Conservation (phyloP, 306 rosid genomes). For the Phaseolus lunatus region DNA sequence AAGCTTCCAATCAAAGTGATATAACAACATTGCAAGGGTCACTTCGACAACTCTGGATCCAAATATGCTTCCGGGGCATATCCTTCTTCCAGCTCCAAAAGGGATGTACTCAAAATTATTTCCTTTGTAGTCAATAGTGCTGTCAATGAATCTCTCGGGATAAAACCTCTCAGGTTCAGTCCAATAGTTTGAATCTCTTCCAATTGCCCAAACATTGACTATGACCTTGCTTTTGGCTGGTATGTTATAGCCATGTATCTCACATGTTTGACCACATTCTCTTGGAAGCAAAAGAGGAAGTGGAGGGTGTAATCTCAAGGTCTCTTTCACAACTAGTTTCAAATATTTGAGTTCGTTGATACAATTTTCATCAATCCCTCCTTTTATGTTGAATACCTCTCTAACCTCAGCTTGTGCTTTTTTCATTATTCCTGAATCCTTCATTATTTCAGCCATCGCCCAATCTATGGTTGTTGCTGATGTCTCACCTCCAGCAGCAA, state of each 20-base stretch:
- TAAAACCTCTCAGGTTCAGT: constrained; percentile 42
- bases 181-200: constrained; percentile 54
- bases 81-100: constrained; percentile 56
- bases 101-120: constrained; percentile 44
- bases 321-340: constrained; percentile 51
- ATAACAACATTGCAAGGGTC: constrained; percentile 35
- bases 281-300: constrained; percentile 46
- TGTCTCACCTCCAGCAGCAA: too few relatives aligned
- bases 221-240: constrained; percentile 43
- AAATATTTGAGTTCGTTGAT: constrained; percentile 41
- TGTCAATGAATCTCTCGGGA: constrained; percentile 45
- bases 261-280: constrained; percentile 38
- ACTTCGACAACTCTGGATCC: constrained; percentile 29
- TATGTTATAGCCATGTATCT: constrained; percentile 39
- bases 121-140: constrained; percentile 39
- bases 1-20: constrained; percentile 48
- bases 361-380: constrained; percentile 29
- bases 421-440: background rate
- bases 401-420: constrained; percentile 27
- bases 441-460: too few relatives aligned
- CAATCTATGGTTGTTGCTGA: too few relatives aligned
- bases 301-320: constrained; percentile 49
- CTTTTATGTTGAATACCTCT: background rate
- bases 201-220: constrained; percentile 47
- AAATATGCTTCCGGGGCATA: constrained; percentile 44